Evolutionary conservation across 73 alveolate genomes (phyloP), one percentile per base, ranked within the genome.

Genomic region (Paraurostyla sp.): DNA sequence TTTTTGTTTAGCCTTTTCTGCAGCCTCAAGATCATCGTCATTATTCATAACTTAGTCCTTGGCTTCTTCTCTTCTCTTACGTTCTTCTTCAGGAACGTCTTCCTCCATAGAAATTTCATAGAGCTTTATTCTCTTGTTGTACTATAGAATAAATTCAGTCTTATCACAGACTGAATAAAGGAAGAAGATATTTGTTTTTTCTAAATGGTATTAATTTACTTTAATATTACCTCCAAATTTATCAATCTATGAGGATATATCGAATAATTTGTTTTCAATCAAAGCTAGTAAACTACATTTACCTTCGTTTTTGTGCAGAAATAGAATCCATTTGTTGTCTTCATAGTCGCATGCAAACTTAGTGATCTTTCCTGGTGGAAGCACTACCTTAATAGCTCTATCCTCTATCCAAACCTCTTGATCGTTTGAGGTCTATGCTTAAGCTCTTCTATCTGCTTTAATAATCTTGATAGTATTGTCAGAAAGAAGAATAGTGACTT

Each of bases 321-420:
- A 46, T 13, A 13, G n/a, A 20, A 46, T 46, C 22, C 13, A 46
- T 20, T 46, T 46, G 58, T 46, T 46, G 58, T 46, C 58, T 20
- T 46, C 58, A 15, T 20, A 15, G 58, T 46, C 58, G 13, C 18
- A 20, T 13, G 13, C 22, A n/a, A n/a, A n/a, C 13, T 13, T 46
- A 20, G 22, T 20, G 58, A 46, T 46, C 22, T 15, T 46, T 20
- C 18, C 58, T 15, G 13, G 22, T 20, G 13, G 22, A 20, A 46
- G 13, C 58, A 15, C 22, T 15, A 46, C 22, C 22, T 20, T 13
- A 20, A 13, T 15, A 15, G 58, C 18, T 46, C 18, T 46, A 35
- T 73, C 87, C 33, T 73, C 87, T 15, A 48, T 36, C 87, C 87
- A 73, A 27, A 49, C 52, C 71, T 73, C 87, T 30, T 73, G 49